Evolutionary conservation across 768 basidiomycete species (phyloP), one percentile per base, ranked within the genome.

Genomic region (Boletus coccyginus): DNA sequence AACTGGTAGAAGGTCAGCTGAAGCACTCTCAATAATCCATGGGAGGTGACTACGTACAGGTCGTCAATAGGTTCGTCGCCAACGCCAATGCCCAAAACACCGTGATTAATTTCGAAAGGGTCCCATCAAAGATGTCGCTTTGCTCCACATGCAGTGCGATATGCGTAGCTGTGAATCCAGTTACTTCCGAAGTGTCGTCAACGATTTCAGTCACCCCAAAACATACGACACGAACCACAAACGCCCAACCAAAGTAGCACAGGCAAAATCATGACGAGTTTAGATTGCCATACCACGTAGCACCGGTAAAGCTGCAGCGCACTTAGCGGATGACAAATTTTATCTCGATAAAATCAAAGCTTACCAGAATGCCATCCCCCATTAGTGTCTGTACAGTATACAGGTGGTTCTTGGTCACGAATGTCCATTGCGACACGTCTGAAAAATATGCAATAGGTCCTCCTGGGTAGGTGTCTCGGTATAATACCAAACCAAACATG

Each of bases 381-480:
- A 59, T 35, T 14, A 61, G 42, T 14, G 53, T 59, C 13, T 61
- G 57, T 6, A 32, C 52, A 31, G 12, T 69, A 57, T 53, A 53
- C 5, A 53, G 10, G 9, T 46, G 17, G 19, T 46, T 46, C 38
- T 53, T 46, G 31, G 44, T 19, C 16, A 40, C 1, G 31, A 53
- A 53, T 5, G 52, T 46, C 52, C 52, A 53, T 39, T 53, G 52
- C 27, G 62, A 61, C 5, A 54, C 44, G 21, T 60, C 53, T 3
- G 59, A 48, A 50, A 73, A 72, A 46, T 47, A 74, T 0, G 46
- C 61, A 3, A 42, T 3, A 3, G 73, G 64, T 6, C 70, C 70
- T 5, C 68, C 69, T 11, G 53, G 61, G 35, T 50, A 57, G 0
- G 39, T 55, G 19, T 66, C 59, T 5, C 70, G 59, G 29, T 60